These are phyloP conservation scores for Trametes elegans DNA, from an alignment of 768 basidiomycete genomes.

Conservation along the genomic window DNA sequence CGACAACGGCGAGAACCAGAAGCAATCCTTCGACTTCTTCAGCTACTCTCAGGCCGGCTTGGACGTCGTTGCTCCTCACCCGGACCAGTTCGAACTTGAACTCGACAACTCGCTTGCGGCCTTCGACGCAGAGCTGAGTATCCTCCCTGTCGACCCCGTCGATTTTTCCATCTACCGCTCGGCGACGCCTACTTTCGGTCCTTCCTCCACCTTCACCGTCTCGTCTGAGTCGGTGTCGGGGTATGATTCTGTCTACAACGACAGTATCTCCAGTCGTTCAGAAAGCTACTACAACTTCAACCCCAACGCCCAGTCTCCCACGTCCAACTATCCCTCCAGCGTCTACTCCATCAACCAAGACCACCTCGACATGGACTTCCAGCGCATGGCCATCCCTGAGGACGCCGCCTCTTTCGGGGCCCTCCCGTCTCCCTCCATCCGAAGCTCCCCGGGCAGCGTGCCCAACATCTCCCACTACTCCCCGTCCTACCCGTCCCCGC, in stretches of 20 bases:
- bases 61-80: conserved; percentile 74
- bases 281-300: conserved; percentile 63
- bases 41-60: conserved; percentile 65
- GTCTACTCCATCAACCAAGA: conserved; percentile 29
- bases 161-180: conserved; percentile 59
- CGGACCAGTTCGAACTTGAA: conserved; percentile 82
- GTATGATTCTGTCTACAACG: conserved; percentile 52
- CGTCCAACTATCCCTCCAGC: conserved; percentile 48
- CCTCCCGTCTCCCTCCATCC: conserved; percentile 38
- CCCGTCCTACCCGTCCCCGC: conserved; percentile 28
- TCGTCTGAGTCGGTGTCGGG: conserved; percentile 62
- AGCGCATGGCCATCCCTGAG: conserved; percentile 33
- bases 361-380: conserved; percentile 74
- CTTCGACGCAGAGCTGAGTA: conserved; percentile 55
- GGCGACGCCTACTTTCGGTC: conserved; percentile 62
- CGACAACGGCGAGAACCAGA: conserved; percentile 55
- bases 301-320: conserved; percentile 48
- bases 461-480: conserved; percentile 29
- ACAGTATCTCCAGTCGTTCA: conserved; percentile 58
- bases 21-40: conserved; percentile 38
- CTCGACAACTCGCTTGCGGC: conserved; percentile 69
- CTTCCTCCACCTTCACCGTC: conserved; percentile 75
- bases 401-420: conserved; percentile 59
- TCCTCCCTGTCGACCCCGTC: conserved; percentile 58
- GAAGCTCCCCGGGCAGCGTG: conserved; percentile 54